A percentile compares a stretch with the other conserved stretches of the same genome.
phyloP scores from a whole-genome alignment of 441 rosid genomes.

The Bocquillonia castaneifolia region DNA sequence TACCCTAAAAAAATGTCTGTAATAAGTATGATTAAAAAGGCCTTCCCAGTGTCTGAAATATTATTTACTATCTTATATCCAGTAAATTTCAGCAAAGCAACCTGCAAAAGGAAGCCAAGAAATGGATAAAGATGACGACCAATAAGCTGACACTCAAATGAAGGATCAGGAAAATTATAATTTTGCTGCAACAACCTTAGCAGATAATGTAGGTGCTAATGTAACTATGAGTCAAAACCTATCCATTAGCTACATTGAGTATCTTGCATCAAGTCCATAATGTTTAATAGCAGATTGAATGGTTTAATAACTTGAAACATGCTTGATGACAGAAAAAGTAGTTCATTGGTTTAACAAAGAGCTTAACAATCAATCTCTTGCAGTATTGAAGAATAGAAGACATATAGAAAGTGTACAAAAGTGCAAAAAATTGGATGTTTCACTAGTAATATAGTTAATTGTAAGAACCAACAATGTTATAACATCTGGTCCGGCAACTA shows the following conservation, averaged over 20 bases:
- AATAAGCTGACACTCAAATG: background rate
- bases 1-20: constrained; percentile 90
- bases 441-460: background rate
- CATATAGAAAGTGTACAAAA: background rate
- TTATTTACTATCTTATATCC: constrained; percentile 79
- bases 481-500: background rate
- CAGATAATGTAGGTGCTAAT: background rate
- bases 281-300: background rate
- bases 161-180: background rate
- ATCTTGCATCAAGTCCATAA: background rate
- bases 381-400: background rate
- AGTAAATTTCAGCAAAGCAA: constrained; percentile 88
- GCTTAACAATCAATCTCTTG: background rate
- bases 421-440: background rate
- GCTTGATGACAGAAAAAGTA: background rate
- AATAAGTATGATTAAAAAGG: constrained; percentile 69
- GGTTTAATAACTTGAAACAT: background rate
- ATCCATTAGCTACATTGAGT: background rate
- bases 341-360: background rate
- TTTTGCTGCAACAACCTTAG: background rate
- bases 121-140: constrained; percentile 10
- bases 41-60: constrained; percentile 86
- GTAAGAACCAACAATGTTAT: background rate
- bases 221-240: background rate
- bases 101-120: constrained; percentile 47